Evolutionary conservation across 1,284 basidiomycete species (phyloP).

Genomic region (Rhodotorula sp.): DNA sequence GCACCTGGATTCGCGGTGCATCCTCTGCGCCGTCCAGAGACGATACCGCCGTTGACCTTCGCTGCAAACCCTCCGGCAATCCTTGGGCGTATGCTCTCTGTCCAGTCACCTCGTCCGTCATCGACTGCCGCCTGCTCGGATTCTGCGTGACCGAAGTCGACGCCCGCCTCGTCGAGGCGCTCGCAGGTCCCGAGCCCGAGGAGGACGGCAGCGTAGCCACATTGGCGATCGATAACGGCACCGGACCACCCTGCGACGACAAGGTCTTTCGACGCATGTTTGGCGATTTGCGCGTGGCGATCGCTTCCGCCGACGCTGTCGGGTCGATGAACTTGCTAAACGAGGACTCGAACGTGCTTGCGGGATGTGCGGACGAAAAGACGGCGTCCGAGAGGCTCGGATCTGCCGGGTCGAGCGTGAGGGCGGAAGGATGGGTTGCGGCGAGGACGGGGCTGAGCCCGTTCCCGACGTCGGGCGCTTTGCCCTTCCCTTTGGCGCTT

Average conservation of each 20-base stretch:
- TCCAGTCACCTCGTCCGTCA: neutral
- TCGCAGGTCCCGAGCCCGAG: neutral
- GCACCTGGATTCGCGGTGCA: slow-evolving; percentile 24
- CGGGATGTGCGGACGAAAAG: neutral
- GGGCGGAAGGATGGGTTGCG: neutral
- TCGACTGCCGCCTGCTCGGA: neutral
- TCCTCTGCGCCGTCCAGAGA: neutral
- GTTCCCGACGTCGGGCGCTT: slow-evolving; percentile 8
- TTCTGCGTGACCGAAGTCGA: neutral
- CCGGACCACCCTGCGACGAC: neutral
- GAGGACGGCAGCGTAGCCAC: slow-evolving; percentile 17
- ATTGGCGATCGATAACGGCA: slow-evolving; percentile 28
- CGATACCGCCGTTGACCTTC: slow-evolving; percentile 7
- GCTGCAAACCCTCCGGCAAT: slow-evolving; percentile 10
- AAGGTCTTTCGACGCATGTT: neutral
- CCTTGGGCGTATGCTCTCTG: slow-evolving; percentile 4
- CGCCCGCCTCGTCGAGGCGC: neutral
- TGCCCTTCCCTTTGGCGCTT: neutral
- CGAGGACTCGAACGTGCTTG: slow-evolving; percentile 7
- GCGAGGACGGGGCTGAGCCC: slow-evolving; percentile 17
- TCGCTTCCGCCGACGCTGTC: neutral
- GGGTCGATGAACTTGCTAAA: slow-evolving; percentile 7
- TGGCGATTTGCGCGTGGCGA: neutral
- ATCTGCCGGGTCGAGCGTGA: neutral
- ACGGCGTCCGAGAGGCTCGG: neutral